Evolutionary conservation across 768 basidiomycete genomes (phyloP).

Genomic region (Lactarius trivialis): DNA sequence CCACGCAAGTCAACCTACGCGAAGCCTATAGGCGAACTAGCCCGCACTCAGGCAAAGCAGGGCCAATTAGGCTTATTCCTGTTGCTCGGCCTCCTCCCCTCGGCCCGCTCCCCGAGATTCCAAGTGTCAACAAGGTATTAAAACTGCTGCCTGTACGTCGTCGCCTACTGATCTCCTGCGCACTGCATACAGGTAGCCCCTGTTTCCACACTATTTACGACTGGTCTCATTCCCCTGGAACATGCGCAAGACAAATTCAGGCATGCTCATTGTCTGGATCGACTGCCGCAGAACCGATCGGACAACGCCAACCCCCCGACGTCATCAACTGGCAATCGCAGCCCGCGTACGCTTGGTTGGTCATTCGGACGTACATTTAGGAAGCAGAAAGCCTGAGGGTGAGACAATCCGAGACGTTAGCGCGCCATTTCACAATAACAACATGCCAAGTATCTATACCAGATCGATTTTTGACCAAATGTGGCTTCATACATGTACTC

Average conservation of each 20-base stretch:
- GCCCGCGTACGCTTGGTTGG: slow-evolving; percentile 3
- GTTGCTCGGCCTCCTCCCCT: background rate
- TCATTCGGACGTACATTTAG: slow-evolving; percentile 10
- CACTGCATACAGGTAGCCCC: background rate
- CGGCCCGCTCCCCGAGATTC: background rate
- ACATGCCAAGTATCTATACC: background rate
- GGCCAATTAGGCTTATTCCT: background rate
- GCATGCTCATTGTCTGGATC: slow-evolving; percentile 18
- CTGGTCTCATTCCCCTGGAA: slow-evolving; percentile 10
- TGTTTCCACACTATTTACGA: slow-evolving; percentile 10
- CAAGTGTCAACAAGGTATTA: slow-evolving; percentile 3
- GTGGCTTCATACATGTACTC: background rate
- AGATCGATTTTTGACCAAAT: background rate
- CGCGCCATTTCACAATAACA: background rate
- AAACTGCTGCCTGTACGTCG: background rate
- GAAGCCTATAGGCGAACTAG: background rate
- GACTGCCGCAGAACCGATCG: background rate
- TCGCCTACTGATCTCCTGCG: background rate
- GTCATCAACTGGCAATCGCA: background rate
- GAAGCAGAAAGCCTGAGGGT: slow-evolving; percentile 5
- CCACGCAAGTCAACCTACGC: slow-evolving; percentile 11
- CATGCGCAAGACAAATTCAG: slow-evolving; percentile 15
- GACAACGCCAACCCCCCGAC: background rate
- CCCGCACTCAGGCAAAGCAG: background rate
- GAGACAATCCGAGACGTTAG: background rate